Evolutionary conservation across 1,284 basidiomycete genomes (phyloP).

Genomic region (Puccinia brachypodii): DNA sequence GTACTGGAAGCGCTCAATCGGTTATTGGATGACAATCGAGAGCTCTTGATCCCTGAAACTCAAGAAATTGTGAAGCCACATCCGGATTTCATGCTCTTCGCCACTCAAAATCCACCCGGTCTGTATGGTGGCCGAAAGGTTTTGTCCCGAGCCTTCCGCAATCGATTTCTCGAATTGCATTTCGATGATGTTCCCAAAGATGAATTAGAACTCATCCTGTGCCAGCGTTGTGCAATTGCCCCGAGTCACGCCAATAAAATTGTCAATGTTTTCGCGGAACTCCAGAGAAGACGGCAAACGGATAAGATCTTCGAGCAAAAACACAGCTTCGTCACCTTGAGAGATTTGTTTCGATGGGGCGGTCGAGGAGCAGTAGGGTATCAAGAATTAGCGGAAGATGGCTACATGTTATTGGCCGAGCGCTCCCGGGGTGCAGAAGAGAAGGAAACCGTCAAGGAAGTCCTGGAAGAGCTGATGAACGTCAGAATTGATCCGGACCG

Average conservation of each 20-base stretch:
- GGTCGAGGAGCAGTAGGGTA: constrained; percentile 78
- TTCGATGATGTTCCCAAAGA: constrained; percentile 94
- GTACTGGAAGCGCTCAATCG: constrained; percentile 97
- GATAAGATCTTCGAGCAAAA: constrained; percentile 96
- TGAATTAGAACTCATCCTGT: constrained; percentile 90
- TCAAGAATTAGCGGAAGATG: constrained; percentile 90
- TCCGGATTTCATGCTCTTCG: constrained; percentile 95
- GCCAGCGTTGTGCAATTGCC: constrained; percentile 81
- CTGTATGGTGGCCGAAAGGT: constrained; percentile 96
- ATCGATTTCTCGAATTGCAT: constrained; percentile 98
- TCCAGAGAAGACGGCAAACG: constrained; percentile 86
- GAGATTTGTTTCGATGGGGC: constrained; percentile 98
- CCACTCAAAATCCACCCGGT: constrained; percentile 96
- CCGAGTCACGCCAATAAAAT: constrained; percentile 89
- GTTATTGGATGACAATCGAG: constrained; percentile 94
- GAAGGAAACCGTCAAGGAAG: constrained; percentile 82
- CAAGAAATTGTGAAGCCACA: constrained; percentile 92
- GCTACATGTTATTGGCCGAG: constrained; percentile 97
- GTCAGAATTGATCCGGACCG: constrained; percentile 69
- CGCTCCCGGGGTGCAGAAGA: constrained; percentile 81
- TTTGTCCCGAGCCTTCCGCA: constrained; percentile 91
- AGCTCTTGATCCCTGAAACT: constrained; percentile 93
- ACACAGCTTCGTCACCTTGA: constrained; percentile 91
- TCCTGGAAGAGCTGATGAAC: constrained; percentile 86
- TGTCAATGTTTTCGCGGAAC: constrained; percentile 86